These are phyloP conservation scores for Alectoria sarmentosa DNA, from an alignment of 495 filamentous ascomycete genomes.

Conservation along the genomic window DNA sequence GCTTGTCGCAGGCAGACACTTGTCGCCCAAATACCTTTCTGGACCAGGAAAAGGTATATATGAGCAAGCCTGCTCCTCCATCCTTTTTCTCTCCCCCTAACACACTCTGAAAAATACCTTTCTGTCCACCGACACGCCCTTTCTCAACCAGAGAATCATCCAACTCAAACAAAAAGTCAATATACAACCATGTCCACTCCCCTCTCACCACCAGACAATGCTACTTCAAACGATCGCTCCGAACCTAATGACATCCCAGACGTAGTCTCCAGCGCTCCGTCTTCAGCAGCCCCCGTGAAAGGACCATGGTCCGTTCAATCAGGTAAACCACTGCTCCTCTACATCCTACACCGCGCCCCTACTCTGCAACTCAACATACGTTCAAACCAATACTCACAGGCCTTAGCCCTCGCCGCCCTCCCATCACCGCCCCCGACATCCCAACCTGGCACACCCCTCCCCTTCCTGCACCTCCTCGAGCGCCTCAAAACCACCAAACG, in stretches of 20 bases:
- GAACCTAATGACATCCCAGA: background rate
- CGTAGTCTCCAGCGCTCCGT: background rate
- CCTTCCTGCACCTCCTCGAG: constrained; percentile 90
- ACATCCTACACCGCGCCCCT: no score
- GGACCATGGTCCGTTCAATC: constrained; percentile 32
- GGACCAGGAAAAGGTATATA: background rate
- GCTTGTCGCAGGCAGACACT: background rate
- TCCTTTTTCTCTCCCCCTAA: background rate
- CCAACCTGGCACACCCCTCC: constrained; percentile 60
- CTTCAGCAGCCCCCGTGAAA: background rate
- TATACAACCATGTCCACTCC: constrained; percentile 8
- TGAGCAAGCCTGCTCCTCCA: background rate
- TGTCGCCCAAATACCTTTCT: background rate
- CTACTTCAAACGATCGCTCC: background rate
- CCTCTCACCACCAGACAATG: background rate
- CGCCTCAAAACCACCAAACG: constrained; percentile 91
- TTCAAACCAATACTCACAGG: constrained; percentile 14
- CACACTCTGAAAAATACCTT: background rate
- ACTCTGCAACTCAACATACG: constrained; percentile 23
- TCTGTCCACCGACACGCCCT: background rate
- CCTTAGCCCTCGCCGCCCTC: constrained; percentile 24
- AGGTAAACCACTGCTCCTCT: no score
- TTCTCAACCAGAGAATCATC: background rate
- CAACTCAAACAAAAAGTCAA: background rate
- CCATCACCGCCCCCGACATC: constrained; percentile 16